Conservation (phyloP, 441 rosid species). For the Pelargonium hybrid region DNA sequence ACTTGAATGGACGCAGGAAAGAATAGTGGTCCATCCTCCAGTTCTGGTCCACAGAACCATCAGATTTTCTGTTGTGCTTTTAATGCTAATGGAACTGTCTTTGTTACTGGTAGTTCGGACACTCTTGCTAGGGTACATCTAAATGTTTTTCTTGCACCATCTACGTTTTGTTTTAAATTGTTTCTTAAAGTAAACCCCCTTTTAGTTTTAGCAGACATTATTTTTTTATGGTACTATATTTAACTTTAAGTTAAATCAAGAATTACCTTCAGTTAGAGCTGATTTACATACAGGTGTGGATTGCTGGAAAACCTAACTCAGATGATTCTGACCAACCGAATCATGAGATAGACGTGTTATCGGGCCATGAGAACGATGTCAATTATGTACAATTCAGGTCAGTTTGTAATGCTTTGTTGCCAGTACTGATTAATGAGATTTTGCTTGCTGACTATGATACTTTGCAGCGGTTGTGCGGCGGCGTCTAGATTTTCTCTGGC, state of each 20-base stretch:
- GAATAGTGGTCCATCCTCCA: constrained; percentile 46
- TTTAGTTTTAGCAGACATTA: constrained; percentile 5
- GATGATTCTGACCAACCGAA: constrained; percentile 71
- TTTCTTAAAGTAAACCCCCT: background rate
- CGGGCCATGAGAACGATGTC: constrained; percentile 97
- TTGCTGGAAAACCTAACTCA: constrained; percentile 54
- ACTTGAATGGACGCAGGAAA: constrained; percentile 38
- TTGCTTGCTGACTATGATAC: constrained; percentile 11
- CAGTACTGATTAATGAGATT: background rate
- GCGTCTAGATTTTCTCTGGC: constrained; percentile 58
- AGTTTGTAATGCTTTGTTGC: background rate
- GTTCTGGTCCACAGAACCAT: constrained; percentile 48
- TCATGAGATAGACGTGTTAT: constrained; percentile 86
- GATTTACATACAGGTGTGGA: constrained; percentile 71
- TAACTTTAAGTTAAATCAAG: constrained; percentile 13
- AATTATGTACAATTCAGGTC: constrained; percentile 98
- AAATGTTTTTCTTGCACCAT: constrained; percentile 11
- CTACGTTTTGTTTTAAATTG: background rate
- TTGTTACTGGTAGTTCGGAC: constrained; percentile 99
- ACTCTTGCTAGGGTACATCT: constrained; percentile 83
- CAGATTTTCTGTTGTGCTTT: constrained; percentile 92
- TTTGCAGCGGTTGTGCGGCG: constrained; percentile 83
- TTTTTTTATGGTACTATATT: constrained; percentile 4
- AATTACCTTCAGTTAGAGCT: constrained; percentile 9
- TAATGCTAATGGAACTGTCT: constrained; percentile 91